Percentiles rank a stretch among this genome's conserved stretches.
phyloP scores from a whole-genome alignment of 805 yeast genomes.

The Schwanniomyces polymorphus region DNA sequence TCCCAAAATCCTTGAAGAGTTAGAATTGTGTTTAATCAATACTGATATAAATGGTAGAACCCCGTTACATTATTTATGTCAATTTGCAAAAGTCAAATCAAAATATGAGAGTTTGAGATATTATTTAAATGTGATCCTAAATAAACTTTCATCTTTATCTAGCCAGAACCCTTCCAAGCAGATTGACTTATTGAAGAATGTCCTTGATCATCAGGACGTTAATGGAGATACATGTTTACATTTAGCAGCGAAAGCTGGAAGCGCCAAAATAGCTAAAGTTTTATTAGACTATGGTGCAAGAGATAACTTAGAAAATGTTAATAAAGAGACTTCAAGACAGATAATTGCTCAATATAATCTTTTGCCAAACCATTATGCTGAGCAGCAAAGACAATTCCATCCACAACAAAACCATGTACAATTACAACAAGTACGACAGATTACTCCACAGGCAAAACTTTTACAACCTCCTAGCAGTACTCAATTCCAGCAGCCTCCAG shows the following conservation, averaged over 20 bases:
- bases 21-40: conserved; percentile 75
- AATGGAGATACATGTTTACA: conserved; percentile 87
- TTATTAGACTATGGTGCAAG: conserved; percentile 84
- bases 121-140: conserved; percentile 74
- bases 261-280: conserved; percentile 71
- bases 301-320: conserved; percentile 46
- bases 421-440: neutral
- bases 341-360: conserved; percentile 41
- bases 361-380: conserved; percentile 5
- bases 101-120: conserved; percentile 80
- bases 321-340: conserved; percentile 45
- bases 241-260: conserved; percentile 69
- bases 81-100: conserved; percentile 61
- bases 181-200: conserved; percentile 58
- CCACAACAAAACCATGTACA: conserved; percentile 3
- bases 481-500: conserved; percentile 4
- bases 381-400: neutral
- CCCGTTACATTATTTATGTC: conserved; percentile 82
- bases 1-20: conserved; percentile 70
- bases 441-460: neutral
- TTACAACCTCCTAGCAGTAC: conserved; percentile 1
- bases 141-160: conserved; percentile 58
- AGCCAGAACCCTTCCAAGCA: conserved; percentile 42
- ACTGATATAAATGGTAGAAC: conserved; percentile 74
- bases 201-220: conserved; percentile 74